Percentiles rank a stretch among this genome's conserved stretches.
These are phyloP conservation scores for Suhomyces yuchorum DNA, from an alignment of 1,139 yeast species.

Conservation along the genomic window DNA sequence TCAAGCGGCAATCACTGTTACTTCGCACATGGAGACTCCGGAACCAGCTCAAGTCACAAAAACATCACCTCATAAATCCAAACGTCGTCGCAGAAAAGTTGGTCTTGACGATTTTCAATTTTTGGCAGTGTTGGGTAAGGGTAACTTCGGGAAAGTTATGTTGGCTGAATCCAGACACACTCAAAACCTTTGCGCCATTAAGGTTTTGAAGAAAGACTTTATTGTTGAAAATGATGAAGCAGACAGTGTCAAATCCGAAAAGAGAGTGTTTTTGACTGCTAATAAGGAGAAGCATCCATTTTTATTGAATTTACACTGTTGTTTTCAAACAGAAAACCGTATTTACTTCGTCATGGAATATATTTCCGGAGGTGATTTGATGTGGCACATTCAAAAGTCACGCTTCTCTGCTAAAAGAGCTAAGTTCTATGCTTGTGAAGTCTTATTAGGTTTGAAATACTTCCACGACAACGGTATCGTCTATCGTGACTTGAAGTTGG, in stretches of 20 bases:
- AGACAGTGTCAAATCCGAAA: slow-evolving; percentile 91
- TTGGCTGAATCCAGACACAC: slow-evolving; percentile 88
- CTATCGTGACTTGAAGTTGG: slow-evolving; percentile 91
- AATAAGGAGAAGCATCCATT: slow-evolving; percentile 92
- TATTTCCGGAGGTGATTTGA: slow-evolving; percentile 95
- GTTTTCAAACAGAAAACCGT: slow-evolving; percentile 97
- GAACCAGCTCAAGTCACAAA: slow-evolving; percentile 4
- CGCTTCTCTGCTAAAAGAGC: slow-evolving; percentile 89
- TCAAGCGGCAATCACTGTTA: not conserved
- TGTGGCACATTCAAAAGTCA: slow-evolving; percentile 98
- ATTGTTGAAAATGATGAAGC: slow-evolving; percentile 95
- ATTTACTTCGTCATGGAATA: slow-evolving; percentile 98
- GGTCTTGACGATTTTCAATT: slow-evolving; percentile 95
- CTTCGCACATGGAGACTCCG: not conserved
- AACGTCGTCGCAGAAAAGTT: slow-evolving; percentile 61
- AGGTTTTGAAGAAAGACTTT: slow-evolving; percentile 92
- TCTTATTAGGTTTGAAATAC: slow-evolving; percentile 82
- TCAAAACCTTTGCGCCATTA: slow-evolving; percentile 83
- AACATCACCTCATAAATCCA: slow-evolving; percentile 29
- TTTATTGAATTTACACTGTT: slow-evolving; percentile 84
- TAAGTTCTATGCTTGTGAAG: slow-evolving; percentile 96
- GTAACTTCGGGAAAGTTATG: slow-evolving; percentile 97
- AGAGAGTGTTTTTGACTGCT: slow-evolving; percentile 88
- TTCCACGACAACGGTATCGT: slow-evolving; percentile 96
- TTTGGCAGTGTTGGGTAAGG: slow-evolving; percentile 92